Percentiles rank a stretch among this genome's conserved stretches.
phyloP scores from a whole-genome alignment of 148 eudicot species.

The Arbutus unedo region DNA sequence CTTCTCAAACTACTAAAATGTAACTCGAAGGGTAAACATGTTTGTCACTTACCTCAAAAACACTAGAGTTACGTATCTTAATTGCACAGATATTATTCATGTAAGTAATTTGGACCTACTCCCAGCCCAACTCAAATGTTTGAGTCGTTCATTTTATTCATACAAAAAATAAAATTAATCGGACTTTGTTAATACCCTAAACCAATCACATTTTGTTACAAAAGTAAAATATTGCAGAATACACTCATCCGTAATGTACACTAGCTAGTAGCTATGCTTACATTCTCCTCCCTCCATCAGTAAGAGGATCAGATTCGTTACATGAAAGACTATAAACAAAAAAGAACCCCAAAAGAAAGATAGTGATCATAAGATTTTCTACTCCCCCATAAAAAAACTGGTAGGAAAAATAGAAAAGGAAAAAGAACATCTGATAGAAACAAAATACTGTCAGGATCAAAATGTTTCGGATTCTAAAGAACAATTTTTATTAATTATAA shows the following conservation, averaged over 20 bases:
- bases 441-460: background rate
- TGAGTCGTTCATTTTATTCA: too few relatives aligned
- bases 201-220: too few relatives aligned
- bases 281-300: background rate
- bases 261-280: background rate
- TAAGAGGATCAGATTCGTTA: background rate
- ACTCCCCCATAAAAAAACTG: background rate
- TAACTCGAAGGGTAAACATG: too few relatives aligned
- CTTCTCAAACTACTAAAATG: too few relatives aligned
- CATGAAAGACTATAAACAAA: background rate
- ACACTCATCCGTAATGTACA: background rate
- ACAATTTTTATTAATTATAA: too few relatives aligned
- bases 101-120: too few relatives aligned
- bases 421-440: background rate
- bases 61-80: too few relatives aligned
- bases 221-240: background rate
- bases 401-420: background rate
- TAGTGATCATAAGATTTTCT: constrained; percentile 7
- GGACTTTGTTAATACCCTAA: constrained; percentile 40
- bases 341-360: background rate
- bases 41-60: too few relatives aligned
- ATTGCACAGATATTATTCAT: too few relatives aligned
- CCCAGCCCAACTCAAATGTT: too few relatives aligned
- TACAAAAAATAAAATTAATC: too few relatives aligned
- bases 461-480: too few relatives aligned